phyloP scores from a whole-genome alignment of 2,329 filamentous ascomycete species.

The Colletotrichum tamarilloi region DNA sequence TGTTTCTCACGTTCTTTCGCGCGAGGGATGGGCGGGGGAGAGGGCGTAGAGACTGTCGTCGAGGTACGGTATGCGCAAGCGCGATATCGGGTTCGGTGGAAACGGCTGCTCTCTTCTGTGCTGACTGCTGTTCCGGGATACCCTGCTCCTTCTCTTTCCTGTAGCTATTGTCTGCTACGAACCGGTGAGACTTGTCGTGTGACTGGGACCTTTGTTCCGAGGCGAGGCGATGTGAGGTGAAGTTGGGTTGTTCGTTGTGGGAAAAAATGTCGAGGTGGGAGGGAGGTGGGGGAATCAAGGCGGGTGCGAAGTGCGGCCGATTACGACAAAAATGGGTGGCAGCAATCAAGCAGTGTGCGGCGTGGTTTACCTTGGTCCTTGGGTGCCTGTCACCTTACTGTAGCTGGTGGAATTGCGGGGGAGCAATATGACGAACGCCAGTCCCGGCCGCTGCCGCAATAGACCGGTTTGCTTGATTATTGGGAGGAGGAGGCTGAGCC shows the following conservation, averaged over 20 bases:
- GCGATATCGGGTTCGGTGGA: background rate
- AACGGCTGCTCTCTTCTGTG: background rate
- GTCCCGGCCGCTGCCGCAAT: background rate
- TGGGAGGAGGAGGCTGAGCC: slow-evolving; percentile 9
- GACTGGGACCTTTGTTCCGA: background rate
- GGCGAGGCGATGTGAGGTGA: background rate
- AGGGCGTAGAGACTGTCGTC: background rate
- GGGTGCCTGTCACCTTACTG: no score
- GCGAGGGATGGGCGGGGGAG: background rate
- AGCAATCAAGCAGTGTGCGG: background rate
- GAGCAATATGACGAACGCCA: slow-evolving; percentile 11
- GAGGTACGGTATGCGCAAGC: no score
- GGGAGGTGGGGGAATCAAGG: slow-evolving; percentile 5
- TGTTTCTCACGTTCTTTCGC: background rate
- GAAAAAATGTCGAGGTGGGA: slow-evolving; percentile 8
- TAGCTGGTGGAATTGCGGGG: slow-evolving; percentile 24
- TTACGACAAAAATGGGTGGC: slow-evolving; percentile 21
- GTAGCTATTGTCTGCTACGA: background rate
- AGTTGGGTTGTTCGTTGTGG: background rate
- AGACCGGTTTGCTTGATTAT: background rate
- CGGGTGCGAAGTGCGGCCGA: slow-evolving; percentile 27
- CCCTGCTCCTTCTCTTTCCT: background rate
- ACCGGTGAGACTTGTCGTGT: background rate
- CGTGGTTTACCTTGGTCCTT: slow-evolving; percentile 13
- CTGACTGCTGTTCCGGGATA: background rate